Conservation (phyloP, 176 grass and related monocot genomes). For the Ananas comosus region DNA sequence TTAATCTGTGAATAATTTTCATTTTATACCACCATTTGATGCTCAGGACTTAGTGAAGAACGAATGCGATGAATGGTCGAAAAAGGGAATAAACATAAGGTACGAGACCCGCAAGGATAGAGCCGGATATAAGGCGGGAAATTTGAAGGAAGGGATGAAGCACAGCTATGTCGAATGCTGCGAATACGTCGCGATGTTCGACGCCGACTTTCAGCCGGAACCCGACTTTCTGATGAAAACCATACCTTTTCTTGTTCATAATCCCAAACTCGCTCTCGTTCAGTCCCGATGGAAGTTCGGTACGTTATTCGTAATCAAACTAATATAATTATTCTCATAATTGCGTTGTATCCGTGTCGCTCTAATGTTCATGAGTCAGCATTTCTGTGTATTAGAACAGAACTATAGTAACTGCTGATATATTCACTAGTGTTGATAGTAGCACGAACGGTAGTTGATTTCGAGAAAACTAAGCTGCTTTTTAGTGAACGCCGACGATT, state of each 20-base stretch:
- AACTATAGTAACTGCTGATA: too few species aligned
- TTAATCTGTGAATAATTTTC: background rate
- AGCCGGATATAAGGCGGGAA: conserved; percentile 69
- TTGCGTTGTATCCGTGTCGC: background rate
- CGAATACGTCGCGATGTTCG: conserved; percentile 74
- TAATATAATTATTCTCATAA: background rate
- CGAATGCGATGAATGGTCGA: conserved; percentile 47
- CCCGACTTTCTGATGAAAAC: conserved; percentile 57
- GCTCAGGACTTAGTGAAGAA: conserved; percentile 54
- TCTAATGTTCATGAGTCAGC: too few species aligned
- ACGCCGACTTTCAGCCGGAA: conserved; percentile 77
- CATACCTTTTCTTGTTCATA: conserved; percentile 55
- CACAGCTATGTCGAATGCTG: conserved; percentile 41
- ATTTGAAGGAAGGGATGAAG: conserved; percentile 57
- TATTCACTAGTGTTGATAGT: background rate
- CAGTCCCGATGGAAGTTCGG: conserved; percentile 79
- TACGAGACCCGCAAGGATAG: conserved; percentile 55
- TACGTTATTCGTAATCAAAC: conserved; percentile 17
- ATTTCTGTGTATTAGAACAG: too few species aligned
- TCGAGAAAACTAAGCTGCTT: conserved; percentile 21
- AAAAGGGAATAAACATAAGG: conserved; percentile 44
- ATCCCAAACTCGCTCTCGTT: conserved; percentile 55
- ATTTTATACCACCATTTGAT: background rate
- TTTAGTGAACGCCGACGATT: conserved; percentile 78
- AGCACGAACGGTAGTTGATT: too few species aligned